phyloP scores from a whole-genome alignment of 1,284 basidiomycete genomes.

The Omphalotus olearius region DNA sequence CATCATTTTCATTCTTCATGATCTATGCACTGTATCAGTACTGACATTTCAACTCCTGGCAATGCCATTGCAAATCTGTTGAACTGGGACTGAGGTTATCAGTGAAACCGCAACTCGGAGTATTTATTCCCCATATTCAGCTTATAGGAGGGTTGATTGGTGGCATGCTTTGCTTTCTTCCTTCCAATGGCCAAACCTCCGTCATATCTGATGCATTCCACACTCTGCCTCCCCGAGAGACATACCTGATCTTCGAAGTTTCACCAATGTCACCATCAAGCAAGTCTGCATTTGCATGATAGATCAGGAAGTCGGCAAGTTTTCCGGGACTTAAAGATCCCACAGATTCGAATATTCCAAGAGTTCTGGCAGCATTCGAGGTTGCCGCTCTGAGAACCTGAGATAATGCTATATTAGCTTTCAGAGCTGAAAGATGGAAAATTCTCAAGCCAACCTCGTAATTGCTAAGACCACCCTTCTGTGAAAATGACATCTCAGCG shows the following conservation, averaged over 20 bases:
- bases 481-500: constrained; percentile 62
- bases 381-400: constrained; percentile 68
- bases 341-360: constrained; percentile 55
- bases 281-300: constrained; percentile 53
- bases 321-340: constrained; percentile 62
- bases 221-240: constrained; percentile 58
- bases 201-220: constrained; percentile 65
- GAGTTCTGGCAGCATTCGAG: constrained; percentile 54
- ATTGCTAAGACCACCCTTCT: constrained; percentile 51
- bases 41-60: no score
- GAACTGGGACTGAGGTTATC: no score
- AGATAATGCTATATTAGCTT: neutral
- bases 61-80: no score
- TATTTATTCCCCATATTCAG: no score
- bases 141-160: constrained; percentile 38
- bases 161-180: constrained; percentile 48
- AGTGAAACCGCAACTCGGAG: no score
- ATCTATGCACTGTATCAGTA: no score
- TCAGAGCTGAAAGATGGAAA: neutral
- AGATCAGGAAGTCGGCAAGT: constrained; percentile 65
- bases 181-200: constrained; percentile 64
- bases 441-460: constrained; percentile 32
- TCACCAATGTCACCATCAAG: constrained; percentile 45
- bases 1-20: no score
- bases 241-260: constrained; percentile 47